phyloP scores from a whole-genome alignment of 805 yeast genomes.

The Teunomyces panamensis region DNA sequence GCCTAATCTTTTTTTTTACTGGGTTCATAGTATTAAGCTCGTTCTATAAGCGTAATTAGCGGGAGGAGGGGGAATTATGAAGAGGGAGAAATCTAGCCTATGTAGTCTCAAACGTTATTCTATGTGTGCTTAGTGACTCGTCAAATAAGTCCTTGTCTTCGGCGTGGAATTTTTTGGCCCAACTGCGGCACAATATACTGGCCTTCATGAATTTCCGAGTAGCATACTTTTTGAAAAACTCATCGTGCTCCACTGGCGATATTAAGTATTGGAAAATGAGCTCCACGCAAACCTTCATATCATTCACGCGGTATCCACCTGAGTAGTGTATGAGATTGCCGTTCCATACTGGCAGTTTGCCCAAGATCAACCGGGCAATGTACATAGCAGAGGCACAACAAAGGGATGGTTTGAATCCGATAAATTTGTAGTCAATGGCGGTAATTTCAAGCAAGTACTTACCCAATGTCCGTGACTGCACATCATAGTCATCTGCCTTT shows the following conservation, averaged over 20 bases:
- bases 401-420: slow-evolving; percentile 70
- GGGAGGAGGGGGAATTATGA: background rate
- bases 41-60: slow-evolving; percentile 1
- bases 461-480: slow-evolving; percentile 78
- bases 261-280: slow-evolving; percentile 74
- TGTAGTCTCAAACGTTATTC: slow-evolving; percentile 14
- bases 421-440: slow-evolving; percentile 70
- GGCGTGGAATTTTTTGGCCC: slow-evolving; percentile 64
- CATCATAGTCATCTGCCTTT: slow-evolving; percentile 87
- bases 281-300: slow-evolving; percentile 68
- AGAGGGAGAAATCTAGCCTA: background rate
- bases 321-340: slow-evolving; percentile 86
- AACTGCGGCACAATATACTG: slow-evolving; percentile 72
- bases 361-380: slow-evolving; percentile 70
- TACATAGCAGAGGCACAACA: slow-evolving; percentile 89
- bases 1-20: background rate
- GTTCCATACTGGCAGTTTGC: slow-evolving; percentile 70
- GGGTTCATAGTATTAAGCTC: slow-evolving; percentile 1
- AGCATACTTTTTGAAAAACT: slow-evolving; percentile 90
- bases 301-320: slow-evolving; percentile 80
- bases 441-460: slow-evolving; percentile 80
- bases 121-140: slow-evolving; percentile 17
- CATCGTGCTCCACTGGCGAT: slow-evolving; percentile 84
- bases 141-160: slow-evolving; percentile 45
- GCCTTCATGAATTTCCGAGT: slow-evolving; percentile 86